Base-by-base conservation (phyloP, 1,284 basidiomycete genomes). In the Boletus sp. region DNA sequence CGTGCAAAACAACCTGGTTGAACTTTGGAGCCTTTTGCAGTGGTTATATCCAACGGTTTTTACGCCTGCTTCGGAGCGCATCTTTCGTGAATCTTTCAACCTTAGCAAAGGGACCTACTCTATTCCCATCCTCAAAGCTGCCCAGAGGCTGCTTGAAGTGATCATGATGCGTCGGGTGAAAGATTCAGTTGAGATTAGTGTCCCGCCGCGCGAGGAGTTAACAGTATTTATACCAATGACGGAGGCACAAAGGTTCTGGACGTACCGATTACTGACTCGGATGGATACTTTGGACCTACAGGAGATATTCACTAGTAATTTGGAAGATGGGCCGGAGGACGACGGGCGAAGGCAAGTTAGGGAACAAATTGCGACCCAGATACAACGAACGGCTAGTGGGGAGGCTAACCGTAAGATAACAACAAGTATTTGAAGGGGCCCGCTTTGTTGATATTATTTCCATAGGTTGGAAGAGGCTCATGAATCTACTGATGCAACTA, bases 151-250 rank as follows among this genome's bases (percentile, higher is more conserved):
- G 6, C 68, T 83, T 9, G 64, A 70, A 14, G 64, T 66, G 4
- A 64, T 83, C 46, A 83, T 83, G 81, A 65, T 83, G 10, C 72
- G 81, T 3, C 72, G 81, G 13, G 83, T 80, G 4, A 83, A 83
- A 55, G 71, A 73, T 5, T 64, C 54, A 4, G 76, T 81, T 2
- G 72, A 74, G 44, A 65, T 74, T 23, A 66, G 68, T 38, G 76
- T 83, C 14, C 81, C 81, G 10, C 75, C 78, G 5, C 65, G 73
- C 20, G 78, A 81, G 44, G 81, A 84, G 56, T 61, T 74, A 49
- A 78, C 78, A 0, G 69, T 81, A 9, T 78, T 76, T 56, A 60
- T 80, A 44, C 77, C 81, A 1, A 66, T 83, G 58, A 75, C 76
- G 1, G 80, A 81, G 52, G 72, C 73, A 0, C 81, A 83, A 57